Percentiles rank a stretch among this genome's conserved stretches.
Evolutionary conservation across 2,329 filamentous ascomycete genomes (phyloP).

Genomic region (Diaporthe humulicola): DNA sequence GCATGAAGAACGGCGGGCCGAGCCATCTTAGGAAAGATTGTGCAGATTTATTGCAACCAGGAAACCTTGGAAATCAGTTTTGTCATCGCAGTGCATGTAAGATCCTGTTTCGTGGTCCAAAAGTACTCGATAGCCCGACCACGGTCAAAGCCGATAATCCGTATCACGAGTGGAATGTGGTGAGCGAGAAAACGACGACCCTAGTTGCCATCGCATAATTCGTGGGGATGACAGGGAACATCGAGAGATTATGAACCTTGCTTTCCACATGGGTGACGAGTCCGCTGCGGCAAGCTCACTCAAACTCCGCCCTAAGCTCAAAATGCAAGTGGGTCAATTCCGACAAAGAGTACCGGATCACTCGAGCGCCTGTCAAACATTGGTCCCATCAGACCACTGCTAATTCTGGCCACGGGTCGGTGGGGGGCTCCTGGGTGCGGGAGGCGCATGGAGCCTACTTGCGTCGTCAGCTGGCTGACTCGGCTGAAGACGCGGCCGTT

Average conservation of each 20-base stretch:
- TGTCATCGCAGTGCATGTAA: too few species aligned
- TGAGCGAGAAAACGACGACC: background rate
- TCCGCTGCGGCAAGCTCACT: background rate
- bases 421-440: background rate
- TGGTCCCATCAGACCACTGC: background rate
- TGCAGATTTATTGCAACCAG: background rate
- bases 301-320: background rate
- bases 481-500: constrained; percentile 8
- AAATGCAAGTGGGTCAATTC: background rate
- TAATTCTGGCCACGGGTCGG: constrained; percentile 15
- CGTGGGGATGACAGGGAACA: background rate
- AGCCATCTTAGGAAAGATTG: background rate
- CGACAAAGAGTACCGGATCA: background rate
- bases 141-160: background rate
- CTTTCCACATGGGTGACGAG: constrained; percentile 9
- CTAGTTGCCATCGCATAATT: background rate
- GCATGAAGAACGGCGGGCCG: background rate
- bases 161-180: too few species aligned
- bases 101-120: too few species aligned
- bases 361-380: background rate
- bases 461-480: constrained; percentile 27
- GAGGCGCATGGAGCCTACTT: background rate
- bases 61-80: background rate
- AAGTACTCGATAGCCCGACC: too few species aligned
- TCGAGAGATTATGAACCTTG: background rate